Evolutionary conservation across 2,329 filamentous ascomycete genomes (phyloP).

Genomic region (Metarhizium sp.): DNA sequence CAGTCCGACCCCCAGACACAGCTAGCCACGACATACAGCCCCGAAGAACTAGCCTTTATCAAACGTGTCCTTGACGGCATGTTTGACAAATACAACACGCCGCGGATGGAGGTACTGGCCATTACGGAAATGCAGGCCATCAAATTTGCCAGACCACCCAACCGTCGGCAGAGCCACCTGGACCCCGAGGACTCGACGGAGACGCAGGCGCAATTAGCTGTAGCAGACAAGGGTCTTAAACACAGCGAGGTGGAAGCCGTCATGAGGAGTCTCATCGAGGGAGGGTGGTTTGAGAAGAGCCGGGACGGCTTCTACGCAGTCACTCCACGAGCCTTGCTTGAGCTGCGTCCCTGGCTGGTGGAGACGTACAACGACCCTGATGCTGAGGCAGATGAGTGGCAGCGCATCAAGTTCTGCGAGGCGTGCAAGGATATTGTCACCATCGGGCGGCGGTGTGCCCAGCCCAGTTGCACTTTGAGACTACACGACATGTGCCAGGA

Average conservation of each 20-base stretch:
- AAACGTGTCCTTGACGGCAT: conserved; percentile 83
- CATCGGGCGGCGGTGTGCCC: conserved; percentile 65
- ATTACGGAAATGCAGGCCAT: conserved; percentile 71
- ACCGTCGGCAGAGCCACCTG: conserved; percentile 24
- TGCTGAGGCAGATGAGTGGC: conserved; percentile 48
- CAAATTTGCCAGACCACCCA: conserved; percentile 49
- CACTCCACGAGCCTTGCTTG: conserved; percentile 70
- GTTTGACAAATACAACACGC: conserved; percentile 82
- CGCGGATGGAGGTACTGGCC: conserved; percentile 73
- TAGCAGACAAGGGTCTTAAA: conserved; percentile 50
- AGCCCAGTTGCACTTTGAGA: conserved; percentile 57
- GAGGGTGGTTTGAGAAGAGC: conserved; percentile 80
- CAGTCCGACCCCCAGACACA: conserved; percentile 79
- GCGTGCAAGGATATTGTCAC: conserved; percentile 89
- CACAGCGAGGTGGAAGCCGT: conserved; percentile 69
- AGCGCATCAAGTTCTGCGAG: conserved; percentile 77
- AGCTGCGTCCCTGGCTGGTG: conserved; percentile 75
- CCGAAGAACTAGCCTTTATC: conserved; percentile 84
- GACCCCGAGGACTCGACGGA: conserved; percentile 24
- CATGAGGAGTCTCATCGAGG: conserved; percentile 59
- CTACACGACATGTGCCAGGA: conserved; percentile 70
- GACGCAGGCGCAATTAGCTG: conserved; percentile 15
- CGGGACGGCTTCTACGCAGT: conserved; percentile 63
- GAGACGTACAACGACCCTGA: conserved; percentile 78
- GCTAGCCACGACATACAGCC: conserved; percentile 67